A percentile compares a stretch with the other conserved stretches of the same genome.
phyloP scores from a whole-genome alignment of 768 basidiomycete species.

The Lactarius psammicola region DNA sequence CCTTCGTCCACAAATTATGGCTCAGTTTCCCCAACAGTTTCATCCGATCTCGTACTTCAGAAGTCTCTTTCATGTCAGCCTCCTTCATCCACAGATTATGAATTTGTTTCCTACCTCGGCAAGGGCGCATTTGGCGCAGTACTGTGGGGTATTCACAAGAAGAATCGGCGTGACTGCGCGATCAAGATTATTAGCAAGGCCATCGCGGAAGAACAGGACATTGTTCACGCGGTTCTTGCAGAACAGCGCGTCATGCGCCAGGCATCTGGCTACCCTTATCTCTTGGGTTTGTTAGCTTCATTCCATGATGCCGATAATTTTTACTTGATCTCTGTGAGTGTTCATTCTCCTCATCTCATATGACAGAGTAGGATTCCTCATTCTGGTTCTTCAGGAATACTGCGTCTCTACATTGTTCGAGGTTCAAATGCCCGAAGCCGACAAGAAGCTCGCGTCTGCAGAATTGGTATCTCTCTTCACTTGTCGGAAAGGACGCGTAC shows the following conservation, averaged over 20 bases:
- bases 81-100: constrained; percentile 18
- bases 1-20: constrained; percentile 17
- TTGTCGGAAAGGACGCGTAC: background rate
- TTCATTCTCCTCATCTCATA: background rate
- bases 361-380: background rate
- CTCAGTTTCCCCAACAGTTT: background rate
- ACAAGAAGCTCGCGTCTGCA: constrained; percentile 36
- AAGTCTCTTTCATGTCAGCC: background rate
- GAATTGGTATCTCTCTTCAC: constrained; percentile 35
- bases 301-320: constrained; percentile 30
- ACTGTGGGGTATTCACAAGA: constrained; percentile 28
- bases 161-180: constrained; percentile 20
- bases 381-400: constrained; percentile 29
- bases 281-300: constrained; percentile 32
- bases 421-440: constrained; percentile 13
- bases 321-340: constrained; percentile 32
- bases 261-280: constrained; percentile 22
- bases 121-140: constrained; percentile 26
- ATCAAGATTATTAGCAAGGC: constrained; percentile 31
- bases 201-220: constrained; percentile 2
- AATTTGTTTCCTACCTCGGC: constrained; percentile 17
- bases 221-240: constrained; percentile 12
- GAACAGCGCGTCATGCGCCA: constrained; percentile 18
- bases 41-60: background rate
- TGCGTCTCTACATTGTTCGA: constrained; percentile 25